phyloP scores from a whole-genome alignment of 2,329 filamentous ascomycete genomes.

The Fusarium abutilonis region DNA sequence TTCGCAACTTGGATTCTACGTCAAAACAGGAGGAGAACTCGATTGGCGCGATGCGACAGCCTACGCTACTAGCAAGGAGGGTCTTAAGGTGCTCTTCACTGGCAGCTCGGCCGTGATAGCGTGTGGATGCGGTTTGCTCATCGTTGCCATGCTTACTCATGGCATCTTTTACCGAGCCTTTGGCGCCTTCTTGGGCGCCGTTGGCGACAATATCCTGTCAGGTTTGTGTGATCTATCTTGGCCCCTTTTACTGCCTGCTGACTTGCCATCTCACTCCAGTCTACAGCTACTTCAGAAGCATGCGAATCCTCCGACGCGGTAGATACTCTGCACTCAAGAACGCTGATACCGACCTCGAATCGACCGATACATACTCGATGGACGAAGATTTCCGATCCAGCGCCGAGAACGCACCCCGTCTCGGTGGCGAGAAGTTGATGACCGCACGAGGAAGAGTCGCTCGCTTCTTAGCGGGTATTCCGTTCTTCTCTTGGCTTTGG shows the following conservation, averaged over 20 bases:
- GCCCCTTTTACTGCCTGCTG: slow-evolving; percentile 1
- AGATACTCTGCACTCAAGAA: slow-evolving; percentile 32
- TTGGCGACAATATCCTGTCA: slow-evolving; percentile 32
- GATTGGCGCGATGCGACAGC: slow-evolving; percentile 48
- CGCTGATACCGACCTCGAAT: slow-evolving; percentile 32
- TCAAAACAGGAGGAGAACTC: slow-evolving; percentile 47
- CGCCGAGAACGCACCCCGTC: slow-evolving; percentile 12
- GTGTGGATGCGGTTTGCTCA: slow-evolving; percentile 36
- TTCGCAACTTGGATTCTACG: slow-evolving; percentile 48
- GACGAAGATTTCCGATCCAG: slow-evolving; percentile 32
- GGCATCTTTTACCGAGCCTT: slow-evolving; percentile 40
- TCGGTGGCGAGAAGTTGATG: slow-evolving; percentile 25
- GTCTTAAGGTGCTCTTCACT: slow-evolving; percentile 47
- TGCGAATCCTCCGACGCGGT: slow-evolving; percentile 35
- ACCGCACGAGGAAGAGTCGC: slow-evolving; percentile 11
- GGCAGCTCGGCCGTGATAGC: slow-evolving; percentile 44
- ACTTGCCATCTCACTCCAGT: slow-evolving; percentile 14
- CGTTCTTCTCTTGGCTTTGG: slow-evolving; percentile 29
- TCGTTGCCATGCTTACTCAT: slow-evolving; percentile 40
- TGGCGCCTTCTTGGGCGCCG: slow-evolving; percentile 33
- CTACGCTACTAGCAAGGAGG: slow-evolving; percentile 47
- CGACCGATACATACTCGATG: slow-evolving; percentile 36
- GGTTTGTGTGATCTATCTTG: slow-evolving; percentile 9
- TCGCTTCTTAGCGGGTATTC: slow-evolving; percentile 19
- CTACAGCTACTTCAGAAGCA: slow-evolving; percentile 26